Evolutionary conservation across 805 yeast species (phyloP).

Genomic region (Vanderwaltozyma yarrowii): DNA sequence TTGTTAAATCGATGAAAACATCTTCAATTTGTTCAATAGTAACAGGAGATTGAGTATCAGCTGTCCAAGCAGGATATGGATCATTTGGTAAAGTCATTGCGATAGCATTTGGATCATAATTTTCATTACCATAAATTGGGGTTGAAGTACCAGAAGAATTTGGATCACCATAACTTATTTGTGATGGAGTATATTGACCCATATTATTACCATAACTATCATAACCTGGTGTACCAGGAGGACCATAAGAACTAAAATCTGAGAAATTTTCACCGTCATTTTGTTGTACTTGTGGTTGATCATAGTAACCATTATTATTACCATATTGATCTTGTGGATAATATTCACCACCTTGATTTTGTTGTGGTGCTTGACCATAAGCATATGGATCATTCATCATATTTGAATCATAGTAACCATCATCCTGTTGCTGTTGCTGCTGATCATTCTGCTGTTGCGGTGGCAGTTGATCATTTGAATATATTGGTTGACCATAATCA

Average conservation of each 20-base stretch:
- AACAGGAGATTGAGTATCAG: slow-evolving; percentile 85
- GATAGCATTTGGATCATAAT: slow-evolving; percentile 51
- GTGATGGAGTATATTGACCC: slow-evolving; percentile 77
- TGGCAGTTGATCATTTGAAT: slow-evolving; percentile 19
- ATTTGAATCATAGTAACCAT: slow-evolving; percentile 29
- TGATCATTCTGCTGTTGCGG: slow-evolving; percentile 20
- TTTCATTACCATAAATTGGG: slow-evolving; percentile 56
- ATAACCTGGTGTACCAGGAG: slow-evolving; percentile 47
- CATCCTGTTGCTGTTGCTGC: slow-evolving; percentile 16
- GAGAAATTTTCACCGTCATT: slow-evolving; percentile 54
- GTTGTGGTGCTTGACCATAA: neutral
- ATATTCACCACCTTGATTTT: slow-evolving; percentile 5
- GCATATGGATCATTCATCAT: slow-evolving; percentile 2
- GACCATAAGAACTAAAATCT: slow-evolving; percentile 55
- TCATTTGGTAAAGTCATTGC: slow-evolving; percentile 70
- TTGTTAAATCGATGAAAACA: slow-evolving; percentile 71
- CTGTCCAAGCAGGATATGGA: slow-evolving; percentile 99
- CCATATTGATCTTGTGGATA: slow-evolving; percentile 5
- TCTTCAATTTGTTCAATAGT: slow-evolving; percentile 80
- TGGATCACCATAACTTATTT: slow-evolving; percentile 64
- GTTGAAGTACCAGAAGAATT: slow-evolving; percentile 84
- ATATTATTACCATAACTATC: slow-evolving; percentile 19
- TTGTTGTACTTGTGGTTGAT: slow-evolving; percentile 24
- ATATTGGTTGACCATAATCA: slow-evolving; percentile 35
- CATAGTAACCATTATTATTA: slow-evolving; percentile 2